phyloP scores from a whole-genome alignment of 768 basidiomycete species.

The Podaxis sp. region DNA sequence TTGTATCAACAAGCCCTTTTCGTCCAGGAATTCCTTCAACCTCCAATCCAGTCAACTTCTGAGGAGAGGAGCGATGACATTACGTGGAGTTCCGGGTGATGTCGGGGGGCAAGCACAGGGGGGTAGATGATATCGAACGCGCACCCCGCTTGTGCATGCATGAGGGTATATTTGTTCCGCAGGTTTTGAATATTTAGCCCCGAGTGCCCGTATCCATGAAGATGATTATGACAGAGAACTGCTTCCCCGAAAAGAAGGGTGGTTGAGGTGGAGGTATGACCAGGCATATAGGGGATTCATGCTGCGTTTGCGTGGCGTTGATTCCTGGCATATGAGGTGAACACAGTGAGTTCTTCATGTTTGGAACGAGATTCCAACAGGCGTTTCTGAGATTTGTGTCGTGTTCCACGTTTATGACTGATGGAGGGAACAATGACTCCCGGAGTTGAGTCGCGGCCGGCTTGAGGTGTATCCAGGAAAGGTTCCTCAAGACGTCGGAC shows the following conservation, averaged over 20 bases:
- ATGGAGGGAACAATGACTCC: not conserved
- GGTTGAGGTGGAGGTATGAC: conserved; percentile 79
- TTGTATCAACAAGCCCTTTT: conserved; percentile 58
- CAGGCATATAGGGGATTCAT: conserved; percentile 45
- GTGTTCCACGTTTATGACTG: not conserved
- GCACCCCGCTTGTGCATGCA: conserved; percentile 59
- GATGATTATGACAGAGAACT: conserved; percentile 79
- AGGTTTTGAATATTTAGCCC: conserved; percentile 32
- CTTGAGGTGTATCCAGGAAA: too few relatives aligned
- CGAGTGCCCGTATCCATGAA: conserved; percentile 79
- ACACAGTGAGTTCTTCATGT: not conserved
- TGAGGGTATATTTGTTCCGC: conserved; percentile 15
- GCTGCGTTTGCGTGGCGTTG: not conserved
- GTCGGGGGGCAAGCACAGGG: conserved; percentile 80
- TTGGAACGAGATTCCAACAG: too few relatives aligned
- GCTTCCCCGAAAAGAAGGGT: conserved; percentile 92
- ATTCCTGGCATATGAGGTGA: conserved; percentile 5
- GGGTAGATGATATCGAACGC: conserved; percentile 83
- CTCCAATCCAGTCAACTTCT: conserved; percentile 11
- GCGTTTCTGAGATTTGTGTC: not conserved
- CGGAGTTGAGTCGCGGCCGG: too few relatives aligned
- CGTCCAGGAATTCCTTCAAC: conserved; percentile 15
- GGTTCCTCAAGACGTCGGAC: not conserved
- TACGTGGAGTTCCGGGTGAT: conserved; percentile 64
- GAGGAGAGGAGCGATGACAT: conserved; percentile 24